Evolutionary conservation across 2,329 filamentous ascomycete species (phyloP), one percentile per base, ranked within the genome.

Genomic region (Remersonia thermophila): DNA sequence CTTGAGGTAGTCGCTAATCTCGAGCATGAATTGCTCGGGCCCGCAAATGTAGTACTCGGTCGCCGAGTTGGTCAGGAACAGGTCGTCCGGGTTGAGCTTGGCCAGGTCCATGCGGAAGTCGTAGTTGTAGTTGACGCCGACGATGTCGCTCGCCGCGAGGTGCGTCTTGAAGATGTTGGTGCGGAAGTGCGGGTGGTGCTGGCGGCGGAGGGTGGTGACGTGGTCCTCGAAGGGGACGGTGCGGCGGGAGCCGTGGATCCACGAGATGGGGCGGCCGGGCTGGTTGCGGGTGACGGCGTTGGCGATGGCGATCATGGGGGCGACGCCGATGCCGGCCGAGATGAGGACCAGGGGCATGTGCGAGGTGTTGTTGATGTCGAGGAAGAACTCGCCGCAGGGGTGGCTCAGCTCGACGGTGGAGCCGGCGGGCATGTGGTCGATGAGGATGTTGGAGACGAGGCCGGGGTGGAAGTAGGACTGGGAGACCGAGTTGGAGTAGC

Each of bases 361-460:
- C 42, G 50, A 57, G 23, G 42, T 48, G 27, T 59, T 23, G 35
- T 58, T 56, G 14, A 57, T 57, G 47, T 73, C 63, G 30, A 77
- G 60, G 53, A 60, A 71, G 55, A 78, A 76, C 48, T 77, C 71
- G 29, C 75, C 75, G 3, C 62, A 65, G 0, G 81, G 81, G 51
- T 83, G 78, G 3, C 77, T 77, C 9, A 85, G 59, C 43, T 78
- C 63, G 8, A 86, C 52, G 0, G 64, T 49, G 49, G 82, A 77
- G 28, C 80, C 80, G 29, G 69, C 66, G 1, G 66, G 58, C 52
- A 75, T 69, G 13, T 61, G 57, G 44, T 77, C 70, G 51, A 85
- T 74, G 26, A 86, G 62, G 28, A 80, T 60, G 51, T 83, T 84
- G 33, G 78, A 83, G 13, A 86, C 67, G 41, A 76, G 68, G 17